Base-by-base conservation (phyloP, 1,139 yeast species). In the Kodamaea alishanica region DNA sequence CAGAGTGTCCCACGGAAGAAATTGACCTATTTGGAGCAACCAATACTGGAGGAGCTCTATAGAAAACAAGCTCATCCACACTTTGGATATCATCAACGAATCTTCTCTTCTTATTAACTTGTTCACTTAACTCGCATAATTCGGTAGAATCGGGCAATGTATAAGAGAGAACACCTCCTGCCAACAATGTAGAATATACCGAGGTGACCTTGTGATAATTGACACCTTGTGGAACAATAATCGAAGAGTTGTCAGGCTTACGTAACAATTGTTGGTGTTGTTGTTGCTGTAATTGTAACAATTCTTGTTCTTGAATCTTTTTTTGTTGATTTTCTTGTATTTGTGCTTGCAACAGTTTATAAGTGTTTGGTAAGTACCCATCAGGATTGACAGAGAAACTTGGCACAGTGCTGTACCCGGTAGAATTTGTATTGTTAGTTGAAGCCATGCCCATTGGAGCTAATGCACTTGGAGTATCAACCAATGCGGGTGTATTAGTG, bases 11-110 rank as follows among this genome's bases (percentile, higher is more conserved):
- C 35, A 81, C 57, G 33, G 59, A 58, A 39, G 51, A 42, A 12
- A 65, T 49, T 39, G 81, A 62, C 44, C 84, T 67, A 51, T 74
- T 77, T 2, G 75, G 63, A 9, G 42, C 39, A 11, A 81, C 62
- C 38, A 73, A 66, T 7, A 83, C 65, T 8, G 96, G 95, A 6
- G 96, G 89, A 2, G 92, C 79, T 45, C 87, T 74, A 60, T 82
- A 87, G 90, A 96, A 89, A 15, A 86, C 63, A 30, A 84, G 65
- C 40, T 83, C 84, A 25, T 67, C 66, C 6, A 47, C 45, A 51
- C 54, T 61, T 8, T 46, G 47, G 2, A 39, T 41, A 10, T 38
- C 48, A 6, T 41, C 46, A 33, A 53, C 56, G 28, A 48, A 41
- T 35, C 46, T 42, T 40, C 56, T 53, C 41, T 56, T 55, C 46